Evolutionary conservation across 352 stramenopile genomes (phyloP), one percentile per base, ranked within the genome.

Genomic region (Phytophthora cactorum): DNA sequence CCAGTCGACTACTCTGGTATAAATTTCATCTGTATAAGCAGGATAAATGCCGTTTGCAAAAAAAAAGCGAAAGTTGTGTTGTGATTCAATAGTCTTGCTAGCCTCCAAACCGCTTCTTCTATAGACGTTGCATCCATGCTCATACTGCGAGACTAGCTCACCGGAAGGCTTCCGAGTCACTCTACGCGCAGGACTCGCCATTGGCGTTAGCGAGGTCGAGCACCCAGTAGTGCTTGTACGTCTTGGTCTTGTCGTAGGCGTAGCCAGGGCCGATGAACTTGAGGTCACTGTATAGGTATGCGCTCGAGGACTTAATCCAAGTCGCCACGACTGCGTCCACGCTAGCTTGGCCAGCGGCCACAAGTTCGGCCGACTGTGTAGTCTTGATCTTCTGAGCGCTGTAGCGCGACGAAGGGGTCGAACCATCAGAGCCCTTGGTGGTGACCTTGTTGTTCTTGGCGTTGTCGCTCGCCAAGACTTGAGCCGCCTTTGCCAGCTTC

Each of bases 211-310:
- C 60, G 38, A 79, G 52, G 53, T 79, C 72, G 5, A 77, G 44
- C 12, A 72, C 60, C 68, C 72, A 79, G 72, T 77, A 79, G 60
- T 77, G 64, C 38, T 64, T 68, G 68, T 77, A 74, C 63, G 53
- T 50, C 41, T 74, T 66, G 46, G 52, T 64, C 27, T 49, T 60
- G 54, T 76, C 63, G 67, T 76, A 74, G 15, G 52, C 59, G 63
- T 79, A 76, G 12, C 72, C 72, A 22, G 17, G 17, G 17, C 17
- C 17, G 17, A 22, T 22, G 17, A 22, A 22, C 17, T 22, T 22
- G 17, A 62, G 53, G 58, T 75, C 63, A 9, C 46, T 52, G 45
- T 78, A 75, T 28, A 87, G 67, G 34, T 69, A 68, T 34, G 74
- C 68, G 15, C 67, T 63, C 0, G 64, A 45, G 14, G 67, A 65